Conservation (phyloP, 345 rosid species). For the Eucalyptus albens region DNA sequence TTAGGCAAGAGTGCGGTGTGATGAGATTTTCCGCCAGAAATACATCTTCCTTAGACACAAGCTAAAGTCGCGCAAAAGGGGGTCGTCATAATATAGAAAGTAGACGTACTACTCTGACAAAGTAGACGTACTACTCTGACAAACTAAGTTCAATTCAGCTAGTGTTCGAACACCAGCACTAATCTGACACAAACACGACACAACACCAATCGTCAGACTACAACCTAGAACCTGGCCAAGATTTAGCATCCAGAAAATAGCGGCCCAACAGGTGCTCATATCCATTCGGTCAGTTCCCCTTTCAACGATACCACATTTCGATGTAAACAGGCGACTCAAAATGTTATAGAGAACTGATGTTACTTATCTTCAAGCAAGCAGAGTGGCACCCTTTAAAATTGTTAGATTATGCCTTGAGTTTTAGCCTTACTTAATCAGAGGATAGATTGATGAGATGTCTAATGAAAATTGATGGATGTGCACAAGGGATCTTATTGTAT, state of each 20-base stretch:
- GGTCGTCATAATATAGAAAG: not conserved
- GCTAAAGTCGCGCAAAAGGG: not conserved
- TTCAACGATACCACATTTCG: not conserved
- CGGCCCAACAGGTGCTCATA: not conserved
- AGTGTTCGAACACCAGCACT: not conserved
- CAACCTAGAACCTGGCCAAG: not conserved
- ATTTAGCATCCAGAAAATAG: not conserved
- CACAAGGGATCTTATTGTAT: too few species aligned
- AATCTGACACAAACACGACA: not conserved
- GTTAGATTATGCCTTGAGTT: not conserved
- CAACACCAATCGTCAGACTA: not conserved
- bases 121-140: too few species aligned
- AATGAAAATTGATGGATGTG: rapidly evolving
- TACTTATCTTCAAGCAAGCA: not conserved
- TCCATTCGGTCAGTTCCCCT: not conserved
- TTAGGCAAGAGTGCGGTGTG: rapidly evolving
- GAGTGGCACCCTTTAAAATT: rapidly evolving
- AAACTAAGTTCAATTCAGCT: not conserved
- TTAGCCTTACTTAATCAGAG: rapidly evolving
- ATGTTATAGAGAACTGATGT: not conserved
- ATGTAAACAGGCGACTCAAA: not conserved
- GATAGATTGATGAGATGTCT: not conserved
- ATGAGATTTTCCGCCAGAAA: not conserved
- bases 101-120: too few species aligned
- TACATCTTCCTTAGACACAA: not conserved